phyloP scores from a whole-genome alignment of 805 yeast species.

The Candida sphagnicola region DNA sequence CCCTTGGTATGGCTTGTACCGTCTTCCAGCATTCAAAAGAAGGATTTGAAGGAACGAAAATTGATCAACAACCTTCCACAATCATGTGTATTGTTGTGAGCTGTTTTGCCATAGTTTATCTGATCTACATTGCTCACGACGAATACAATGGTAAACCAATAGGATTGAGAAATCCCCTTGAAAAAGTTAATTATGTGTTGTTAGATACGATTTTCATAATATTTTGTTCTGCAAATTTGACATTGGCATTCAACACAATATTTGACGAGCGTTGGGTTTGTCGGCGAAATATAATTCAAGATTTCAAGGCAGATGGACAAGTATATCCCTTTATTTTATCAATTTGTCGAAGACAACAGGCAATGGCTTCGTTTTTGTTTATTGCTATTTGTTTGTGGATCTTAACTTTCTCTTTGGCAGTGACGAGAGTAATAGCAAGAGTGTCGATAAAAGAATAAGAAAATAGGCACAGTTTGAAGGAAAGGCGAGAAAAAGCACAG shows the following conservation, averaged over 20 bases:
- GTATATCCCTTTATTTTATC: slow-evolving; percentile 34
- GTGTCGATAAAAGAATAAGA: slow-evolving; percentile 22
- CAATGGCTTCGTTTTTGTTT: slow-evolving; percentile 75
- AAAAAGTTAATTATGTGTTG: slow-evolving; percentile 76
- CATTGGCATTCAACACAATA: slow-evolving; percentile 80
- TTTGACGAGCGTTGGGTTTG: slow-evolving; percentile 83
- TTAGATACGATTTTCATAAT: slow-evolving; percentile 85
- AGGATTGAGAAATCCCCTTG: slow-evolving; percentile 81
- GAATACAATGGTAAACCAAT: slow-evolving; percentile 90
- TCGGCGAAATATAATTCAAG: slow-evolving; percentile 10
- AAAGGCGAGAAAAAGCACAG: background rate
- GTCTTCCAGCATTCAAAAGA: slow-evolving; percentile 43
- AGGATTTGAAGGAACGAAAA: slow-evolving; percentile 27
- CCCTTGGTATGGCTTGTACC: slow-evolving; percentile 68
- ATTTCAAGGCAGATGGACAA: slow-evolving; percentile 14
- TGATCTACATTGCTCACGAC: slow-evolving; percentile 80
- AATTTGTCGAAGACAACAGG: slow-evolving; percentile 75
- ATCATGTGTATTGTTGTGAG: slow-evolving; percentile 90
- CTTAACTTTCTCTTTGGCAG: slow-evolving; percentile 75
- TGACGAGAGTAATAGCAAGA: slow-evolving; percentile 74
- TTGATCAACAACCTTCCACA: slow-evolving; percentile 81
- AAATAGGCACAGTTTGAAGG: background rate
- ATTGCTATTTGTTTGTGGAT: slow-evolving; percentile 80
- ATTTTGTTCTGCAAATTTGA: slow-evolving; percentile 81
- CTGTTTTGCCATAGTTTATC: slow-evolving; percentile 69